Percentiles rank a stretch among this genome's conserved stretches.
phyloP scores from a whole-genome alignment of 2,329 filamentous ascomycete genomes.

The Fusarium hainanense region DNA sequence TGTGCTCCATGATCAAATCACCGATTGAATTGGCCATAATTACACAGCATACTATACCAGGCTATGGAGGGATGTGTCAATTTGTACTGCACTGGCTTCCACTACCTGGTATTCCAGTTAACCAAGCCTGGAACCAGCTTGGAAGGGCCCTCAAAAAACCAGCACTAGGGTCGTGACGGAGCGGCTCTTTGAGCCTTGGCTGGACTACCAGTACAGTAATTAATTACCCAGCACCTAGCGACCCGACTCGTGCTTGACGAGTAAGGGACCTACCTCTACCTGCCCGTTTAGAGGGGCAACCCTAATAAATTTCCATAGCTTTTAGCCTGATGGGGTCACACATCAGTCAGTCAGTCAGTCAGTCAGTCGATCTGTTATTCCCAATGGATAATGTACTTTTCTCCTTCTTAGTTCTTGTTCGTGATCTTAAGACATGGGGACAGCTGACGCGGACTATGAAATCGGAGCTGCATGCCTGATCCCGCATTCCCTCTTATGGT shows the following conservation, averaged over 20 bases:
- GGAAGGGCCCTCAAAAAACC: slow-evolving; percentile 16
- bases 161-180: slow-evolving; percentile 47
- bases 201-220: slow-evolving; percentile 2
- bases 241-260: slow-evolving; percentile 27
- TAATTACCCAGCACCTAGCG: neutral
- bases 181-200: slow-evolving; percentile 45
- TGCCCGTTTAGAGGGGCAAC: slow-evolving; percentile 18
- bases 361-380: slow-evolving; percentile 36
- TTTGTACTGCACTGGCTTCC: slow-evolving; percentile 10
- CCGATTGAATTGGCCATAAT: slow-evolving; percentile 9
- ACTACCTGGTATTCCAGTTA: slow-evolving; percentile 1
- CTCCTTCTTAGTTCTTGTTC: slow-evolving; percentile 1
- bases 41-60: neutral
- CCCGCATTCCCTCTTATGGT: slow-evolving; percentile 23
- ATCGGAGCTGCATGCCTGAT: slow-evolving; percentile 38
- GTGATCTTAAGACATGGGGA: slow-evolving; percentile 28
- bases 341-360: slow-evolving; percentile 41
- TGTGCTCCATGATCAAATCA: slow-evolving; percentile 16
- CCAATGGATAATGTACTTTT: slow-evolving; percentile 26
- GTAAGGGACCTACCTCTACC: slow-evolving; percentile 8
- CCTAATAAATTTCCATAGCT: slow-evolving; percentile 11
- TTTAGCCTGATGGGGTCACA: slow-evolving; percentile 39
- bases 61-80: slow-evolving; percentile 32
- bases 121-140: neutral
- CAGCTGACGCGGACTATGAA: slow-evolving; percentile 36